A percentile compares a stretch with the other conserved stretches of the same genome.
These are phyloP conservation scores for Carpinus fangiana DNA, from an alignment of 306 rosid species.

Conservation along the genomic window DNA sequence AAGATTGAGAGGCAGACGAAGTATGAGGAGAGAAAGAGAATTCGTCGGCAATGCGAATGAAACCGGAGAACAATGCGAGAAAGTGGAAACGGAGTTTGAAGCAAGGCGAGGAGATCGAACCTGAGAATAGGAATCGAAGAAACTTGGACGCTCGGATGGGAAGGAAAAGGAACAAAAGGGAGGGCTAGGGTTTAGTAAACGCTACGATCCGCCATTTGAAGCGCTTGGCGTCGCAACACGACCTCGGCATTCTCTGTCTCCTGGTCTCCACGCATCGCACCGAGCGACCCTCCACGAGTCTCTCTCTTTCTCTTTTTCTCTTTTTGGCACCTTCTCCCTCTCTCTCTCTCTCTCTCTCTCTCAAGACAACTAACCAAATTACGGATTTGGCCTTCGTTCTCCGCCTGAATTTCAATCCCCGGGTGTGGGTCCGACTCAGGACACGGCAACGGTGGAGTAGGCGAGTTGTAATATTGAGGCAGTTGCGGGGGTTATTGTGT, in stretches of 20 bases:
- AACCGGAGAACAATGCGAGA: neutral
- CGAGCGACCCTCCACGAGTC: conserved; percentile 39
- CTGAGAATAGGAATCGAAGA: conserved; percentile 3
- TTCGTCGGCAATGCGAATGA: conserved; percentile 21
- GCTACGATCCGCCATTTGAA: conserved; percentile 31
- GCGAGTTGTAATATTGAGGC: neutral
- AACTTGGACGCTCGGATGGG: no score
- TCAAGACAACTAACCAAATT: neutral
- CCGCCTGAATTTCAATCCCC: neutral
- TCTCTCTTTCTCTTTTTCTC: conserved; percentile 11
- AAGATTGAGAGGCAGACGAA: neutral
- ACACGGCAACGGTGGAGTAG: neutral
- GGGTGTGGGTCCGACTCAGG: neutral
- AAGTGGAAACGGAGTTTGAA: neutral
- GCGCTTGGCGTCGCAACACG: conserved; percentile 2
- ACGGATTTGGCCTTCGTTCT: conserved; percentile 23
- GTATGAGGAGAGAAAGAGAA: neutral
- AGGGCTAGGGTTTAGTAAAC: conserved; percentile 1
- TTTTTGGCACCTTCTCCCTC: neutral
- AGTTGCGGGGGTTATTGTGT: neutral
- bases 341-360: conserved; percentile 8
- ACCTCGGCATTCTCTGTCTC: conserved; percentile 25
- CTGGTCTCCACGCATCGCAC: conserved; percentile 46
- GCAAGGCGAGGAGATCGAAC: neutral
- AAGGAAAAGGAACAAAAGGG: neutral